These are phyloP conservation scores for Rutstroemia sp. DNA, from an alignment of 2,329 filamentous ascomycete genomes.

Conservation along the genomic window DNA sequence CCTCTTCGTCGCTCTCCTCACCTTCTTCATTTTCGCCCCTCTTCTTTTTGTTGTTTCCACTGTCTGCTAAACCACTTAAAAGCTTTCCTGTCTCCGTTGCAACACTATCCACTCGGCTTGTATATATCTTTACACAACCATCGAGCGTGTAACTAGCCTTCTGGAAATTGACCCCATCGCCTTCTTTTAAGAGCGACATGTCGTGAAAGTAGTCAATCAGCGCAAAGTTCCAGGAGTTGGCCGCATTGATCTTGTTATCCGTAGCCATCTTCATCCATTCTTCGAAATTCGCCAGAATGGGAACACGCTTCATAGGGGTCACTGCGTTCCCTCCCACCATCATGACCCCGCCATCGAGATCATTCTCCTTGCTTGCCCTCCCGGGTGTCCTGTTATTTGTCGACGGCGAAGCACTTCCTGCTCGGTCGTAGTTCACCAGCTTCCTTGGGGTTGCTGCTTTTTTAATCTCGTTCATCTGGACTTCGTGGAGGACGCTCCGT, in stretches of 20 bases:
- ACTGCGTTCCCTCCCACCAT: slow-evolving; percentile 68
- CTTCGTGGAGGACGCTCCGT: slow-evolving; percentile 80
- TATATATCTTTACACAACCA: slow-evolving; percentile 98
- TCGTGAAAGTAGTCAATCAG: slow-evolving; percentile 99
- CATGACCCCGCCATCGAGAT: slow-evolving; percentile 49
- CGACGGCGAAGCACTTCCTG: slow-evolving; percentile 48
- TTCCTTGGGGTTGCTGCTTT: slow-evolving; percentile 71
- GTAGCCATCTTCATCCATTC: slow-evolving; percentile 99
- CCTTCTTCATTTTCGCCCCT: slow-evolving; percentile 60
- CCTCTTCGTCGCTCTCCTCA: slow-evolving; percentile 47
- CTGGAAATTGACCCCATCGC: slow-evolving; percentile 96
- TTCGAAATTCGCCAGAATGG: slow-evolving; percentile 94
- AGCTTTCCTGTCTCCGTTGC: slow-evolving; percentile 95
- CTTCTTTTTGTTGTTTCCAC: slow-evolving; percentile 66
- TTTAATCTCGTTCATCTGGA: slow-evolving; percentile 87
- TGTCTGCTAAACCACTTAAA: slow-evolving; percentile 86
- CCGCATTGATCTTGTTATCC: slow-evolving; percentile 97
- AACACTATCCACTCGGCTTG: slow-evolving; percentile 94
- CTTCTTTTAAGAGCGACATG: slow-evolving; percentile 94
- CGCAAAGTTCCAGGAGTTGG: slow-evolving; percentile 99
- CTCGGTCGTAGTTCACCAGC: slow-evolving; percentile 49
- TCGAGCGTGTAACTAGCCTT: slow-evolving; percentile 96
- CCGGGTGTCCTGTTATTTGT: slow-evolving; percentile 50
- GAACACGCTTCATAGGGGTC: slow-evolving; percentile 93
- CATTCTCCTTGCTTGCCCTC: slow-evolving; percentile 35